Conservation (phyloP, 495 filamentous ascomycete genomes). For the Aeminium ludgeri region DNA sequence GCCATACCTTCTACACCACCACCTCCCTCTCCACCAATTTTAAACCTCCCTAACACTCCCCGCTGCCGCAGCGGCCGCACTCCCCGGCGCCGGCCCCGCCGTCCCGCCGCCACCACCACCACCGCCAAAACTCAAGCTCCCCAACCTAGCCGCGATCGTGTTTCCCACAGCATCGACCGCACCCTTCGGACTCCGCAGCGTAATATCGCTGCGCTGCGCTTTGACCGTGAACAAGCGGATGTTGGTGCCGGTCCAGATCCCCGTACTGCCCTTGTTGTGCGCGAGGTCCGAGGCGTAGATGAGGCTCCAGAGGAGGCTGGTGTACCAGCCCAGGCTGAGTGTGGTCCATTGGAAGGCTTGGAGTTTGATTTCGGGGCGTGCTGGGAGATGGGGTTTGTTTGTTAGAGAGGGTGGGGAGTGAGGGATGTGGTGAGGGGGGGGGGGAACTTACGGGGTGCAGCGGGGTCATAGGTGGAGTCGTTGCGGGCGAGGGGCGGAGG, state of each 20-base stretch:
- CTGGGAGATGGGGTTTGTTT: not conserved
- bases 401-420: not conserved
- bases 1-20: too few species aligned
- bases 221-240: conserved; percentile 73
- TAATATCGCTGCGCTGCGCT: conserved; percentile 53
- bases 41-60: too few species aligned
- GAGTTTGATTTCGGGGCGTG: conserved; percentile 40
- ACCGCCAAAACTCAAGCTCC: conserved; percentile 58
- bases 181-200: conserved; percentile 65
- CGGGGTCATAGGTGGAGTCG: conserved; percentile 26
- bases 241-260: conserved; percentile 82
- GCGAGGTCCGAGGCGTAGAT: conserved; percentile 83
- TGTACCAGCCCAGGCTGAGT: conserved; percentile 87
- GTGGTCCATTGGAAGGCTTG: conserved; percentile 95
- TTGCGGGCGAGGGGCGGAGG: conserved; percentile 22
- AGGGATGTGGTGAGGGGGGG: not conserved
- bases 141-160: conserved; percentile 76
- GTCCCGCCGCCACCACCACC: too few species aligned
- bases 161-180: conserved; percentile 92
- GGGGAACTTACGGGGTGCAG: conserved; percentile 6
- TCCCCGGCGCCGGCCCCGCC: too few species aligned
- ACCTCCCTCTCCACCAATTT: too few species aligned
- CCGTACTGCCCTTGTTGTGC: conserved; percentile 60
- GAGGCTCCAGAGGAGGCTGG: conserved; percentile 88
- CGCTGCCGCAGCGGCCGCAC: too few species aligned